These are phyloP conservation scores for Draba incana DNA, from an alignment of 345 rosid genomes.

Conservation along the genomic window DNA sequence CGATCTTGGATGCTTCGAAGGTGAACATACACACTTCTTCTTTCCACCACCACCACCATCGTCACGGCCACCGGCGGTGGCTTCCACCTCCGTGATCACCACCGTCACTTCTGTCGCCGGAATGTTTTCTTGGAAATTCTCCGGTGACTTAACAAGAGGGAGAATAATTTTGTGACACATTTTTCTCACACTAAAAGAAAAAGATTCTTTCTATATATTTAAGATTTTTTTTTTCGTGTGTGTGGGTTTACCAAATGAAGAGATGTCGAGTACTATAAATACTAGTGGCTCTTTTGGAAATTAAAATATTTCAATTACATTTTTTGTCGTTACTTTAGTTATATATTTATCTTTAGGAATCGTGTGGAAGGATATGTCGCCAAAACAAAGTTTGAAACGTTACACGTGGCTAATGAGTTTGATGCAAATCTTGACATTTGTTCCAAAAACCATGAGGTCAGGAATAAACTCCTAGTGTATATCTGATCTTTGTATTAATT, in stretches of 20 bases:
- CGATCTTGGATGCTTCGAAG: conserved; percentile 76
- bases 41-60: conserved; percentile 42
- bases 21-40: conserved; percentile 69
- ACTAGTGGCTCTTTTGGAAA: conserved; percentile 13
- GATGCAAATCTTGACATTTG: conserved; percentile 22
- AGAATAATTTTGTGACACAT: conserved; percentile 37
- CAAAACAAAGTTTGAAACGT: neutral
- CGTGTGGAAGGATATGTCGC: conserved; percentile 35
- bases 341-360: conserved; percentile 35
- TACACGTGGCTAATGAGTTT: conserved; percentile 37
- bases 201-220: conserved; percentile 19
- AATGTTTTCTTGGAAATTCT: conserved; percentile 6
- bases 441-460: conserved; percentile 32
- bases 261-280: conserved; percentile 37
- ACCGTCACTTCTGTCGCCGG: conserved; percentile 29
- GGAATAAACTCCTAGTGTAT: conserved; percentile 15
- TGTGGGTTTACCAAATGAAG: conserved; percentile 23
- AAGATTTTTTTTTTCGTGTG: conserved; percentile 24
- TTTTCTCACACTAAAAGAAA: conserved; percentile 1
- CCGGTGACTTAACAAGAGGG: conserved; percentile 23
- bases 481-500: conserved; percentile 3
- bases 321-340: conserved; percentile 19
- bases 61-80: conserved; percentile 14
- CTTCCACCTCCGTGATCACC: conserved; percentile 28
- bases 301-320: conserved; percentile 27